Conservation (phyloP, 345 rosid genomes). For the Gossypium australe region DNA sequence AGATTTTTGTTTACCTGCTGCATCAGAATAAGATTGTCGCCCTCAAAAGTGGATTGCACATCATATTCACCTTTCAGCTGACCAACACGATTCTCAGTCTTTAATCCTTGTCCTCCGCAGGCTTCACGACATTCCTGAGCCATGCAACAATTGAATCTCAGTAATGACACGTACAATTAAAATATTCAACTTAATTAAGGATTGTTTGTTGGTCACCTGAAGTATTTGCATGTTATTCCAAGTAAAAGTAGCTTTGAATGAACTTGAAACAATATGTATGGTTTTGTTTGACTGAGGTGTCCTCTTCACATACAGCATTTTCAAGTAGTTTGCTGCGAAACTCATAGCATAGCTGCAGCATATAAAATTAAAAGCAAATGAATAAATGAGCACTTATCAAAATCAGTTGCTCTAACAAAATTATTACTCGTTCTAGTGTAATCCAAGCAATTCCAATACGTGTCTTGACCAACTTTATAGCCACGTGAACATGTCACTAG, state of each 20-base stretch:
- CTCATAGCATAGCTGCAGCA: conserved; percentile 69
- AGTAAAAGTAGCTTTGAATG: conserved; percentile 63
- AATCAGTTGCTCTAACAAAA: neutral
- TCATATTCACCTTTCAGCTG: conserved; percentile 80
- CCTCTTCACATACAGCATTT: conserved; percentile 67
- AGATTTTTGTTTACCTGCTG: conserved; percentile 57
- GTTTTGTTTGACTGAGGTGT: conserved; percentile 71
- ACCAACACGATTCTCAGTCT: conserved; percentile 86
- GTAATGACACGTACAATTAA: neutral
- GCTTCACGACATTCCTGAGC: conserved; percentile 96
- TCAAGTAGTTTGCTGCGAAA: conserved; percentile 75
- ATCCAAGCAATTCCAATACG: neutral
- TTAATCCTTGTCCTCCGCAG: conserved; percentile 91
- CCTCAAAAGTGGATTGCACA: conserved; percentile 90
- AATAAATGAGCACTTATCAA: neutral
- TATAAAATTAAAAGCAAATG: neutral
- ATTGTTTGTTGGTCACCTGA: conserved; percentile 45
- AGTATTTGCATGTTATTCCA: conserved; percentile 97
- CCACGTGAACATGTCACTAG: neutral
- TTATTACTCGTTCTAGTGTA: neutral
- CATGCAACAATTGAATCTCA: conserved; percentile 2
- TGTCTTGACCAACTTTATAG: neutral
- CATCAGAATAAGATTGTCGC: conserved; percentile 88
- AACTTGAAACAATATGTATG: conserved; percentile 80
- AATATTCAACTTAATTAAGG: neutral